Evolutionary conservation across 1,284 basidiomycete genomes (phyloP), one percentile per base, ranked within the genome.

Genomic region (Kalmanozyma brasiliensis): DNA sequence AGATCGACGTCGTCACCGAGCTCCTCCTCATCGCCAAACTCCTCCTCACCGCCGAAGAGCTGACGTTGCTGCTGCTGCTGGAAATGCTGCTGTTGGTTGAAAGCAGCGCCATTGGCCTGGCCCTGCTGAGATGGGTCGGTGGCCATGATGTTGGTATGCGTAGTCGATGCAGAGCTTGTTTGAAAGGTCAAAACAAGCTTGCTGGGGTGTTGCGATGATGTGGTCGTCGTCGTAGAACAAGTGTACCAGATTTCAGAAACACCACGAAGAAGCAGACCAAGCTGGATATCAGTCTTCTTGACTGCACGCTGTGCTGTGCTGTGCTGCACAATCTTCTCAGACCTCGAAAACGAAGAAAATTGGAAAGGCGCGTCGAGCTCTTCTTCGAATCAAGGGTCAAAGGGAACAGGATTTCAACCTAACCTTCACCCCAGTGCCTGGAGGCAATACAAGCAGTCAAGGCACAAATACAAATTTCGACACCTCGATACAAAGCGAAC

Each of bases 1-100:
- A 74, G 68, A 37, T 74, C 72, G 26, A 74, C 72, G 42, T 74
- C 72, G 19, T 74, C 72, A 23, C 72, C 72, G 22, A 74, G 64
- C 52, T 74, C 72, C 24, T 74, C 72, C 30, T 74, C 72, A 46
- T 60, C 63, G 17, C 57, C 59, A 16, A 74, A 52, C 55, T 74
- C 72, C 49, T 74, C 72, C 24, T 71, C 68, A 11, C 72, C 72
- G 11, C 68, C 72, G 35, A 71, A 74, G 36, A 74, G 49, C 42
- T 67, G 64, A 32, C 72, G 64, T 24, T 74, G 72, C 44, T 55
- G 65, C 23, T 73, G 65, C 35, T 79, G 52, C 29, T 53, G 47
- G 17, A 33, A 32, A 7, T 45, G 49, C 35, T 49, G 47, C 57
- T 78, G 45, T 11, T 42, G 46, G 20, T 52, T 32, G 58, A 55